Conservation (phyloP, 1,284 basidiomycete species). For the Schizophyllum commune region DNA sequence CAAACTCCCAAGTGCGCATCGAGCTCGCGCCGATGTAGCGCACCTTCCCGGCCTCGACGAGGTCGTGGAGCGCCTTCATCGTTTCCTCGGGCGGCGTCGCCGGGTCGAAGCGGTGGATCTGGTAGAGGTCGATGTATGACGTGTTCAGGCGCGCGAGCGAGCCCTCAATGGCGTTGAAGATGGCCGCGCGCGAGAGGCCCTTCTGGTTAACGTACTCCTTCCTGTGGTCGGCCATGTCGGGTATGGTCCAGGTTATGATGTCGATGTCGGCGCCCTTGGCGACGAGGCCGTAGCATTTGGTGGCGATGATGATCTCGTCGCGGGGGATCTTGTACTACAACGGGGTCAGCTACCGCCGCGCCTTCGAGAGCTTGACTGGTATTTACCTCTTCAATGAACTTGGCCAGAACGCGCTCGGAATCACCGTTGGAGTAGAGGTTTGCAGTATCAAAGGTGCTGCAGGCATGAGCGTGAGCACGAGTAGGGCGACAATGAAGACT, state of each 20-base stretch:
- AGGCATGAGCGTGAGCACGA: too few relatives aligned
- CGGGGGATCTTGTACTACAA: conserved; percentile 45
- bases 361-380: too few relatives aligned
- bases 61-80: conserved; percentile 34
- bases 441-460: too few relatives aligned
- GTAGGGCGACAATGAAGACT: too few relatives aligned
- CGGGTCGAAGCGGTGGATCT: conserved; percentile 31
- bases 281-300: conserved; percentile 21
- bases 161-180: conserved; percentile 29
- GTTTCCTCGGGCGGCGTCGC: conserved; percentile 28
- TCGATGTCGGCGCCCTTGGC: too few relatives aligned
- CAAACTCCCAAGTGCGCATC: conserved; percentile 26
- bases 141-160: conserved; percentile 31
- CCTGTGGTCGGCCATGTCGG: conserved; percentile 2
- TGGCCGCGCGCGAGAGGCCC: conserved; percentile 27
- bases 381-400: too few relatives aligned
- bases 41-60: conserved; percentile 32
- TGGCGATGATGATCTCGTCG: conserved; percentile 39
- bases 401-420: too few relatives aligned
- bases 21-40: conserved; percentile 34
- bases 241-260: too few relatives aligned
- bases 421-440: too few relatives aligned
- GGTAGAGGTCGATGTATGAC: conserved; percentile 39
- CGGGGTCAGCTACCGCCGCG: background rate
- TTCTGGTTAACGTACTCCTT: conserved; percentile 35